A percentile compares a stretch with the other conserved stretches of the same genome.
Conservation (phyloP, 441 rosid genomes). For the Pelargonium citronellum region DNA sequence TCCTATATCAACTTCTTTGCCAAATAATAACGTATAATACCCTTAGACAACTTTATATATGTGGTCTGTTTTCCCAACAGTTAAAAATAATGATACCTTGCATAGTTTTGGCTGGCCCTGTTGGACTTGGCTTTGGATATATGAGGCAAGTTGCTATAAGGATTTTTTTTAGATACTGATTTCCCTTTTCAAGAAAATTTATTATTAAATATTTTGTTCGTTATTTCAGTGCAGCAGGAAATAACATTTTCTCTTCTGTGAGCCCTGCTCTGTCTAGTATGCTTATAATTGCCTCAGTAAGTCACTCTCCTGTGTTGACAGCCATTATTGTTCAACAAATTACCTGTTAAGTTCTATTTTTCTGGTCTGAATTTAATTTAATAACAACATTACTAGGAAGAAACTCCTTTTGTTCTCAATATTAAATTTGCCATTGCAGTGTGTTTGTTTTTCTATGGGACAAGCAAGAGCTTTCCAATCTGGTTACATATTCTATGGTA, state of each 20-base stretch:
- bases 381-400: not conserved
- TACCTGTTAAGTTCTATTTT: not conserved
- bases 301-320: not conserved
- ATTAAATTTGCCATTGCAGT: not conserved
- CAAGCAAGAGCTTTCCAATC: not conserved
- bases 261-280: constrained; percentile 11
- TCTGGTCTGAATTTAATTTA: not conserved
- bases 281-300: constrained; percentile 5
- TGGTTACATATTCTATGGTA: not conserved
- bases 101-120: constrained; percentile 10
- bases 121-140: constrained; percentile 10
- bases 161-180: not conserved
- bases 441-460: not conserved
- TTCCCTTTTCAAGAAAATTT: not conserved
- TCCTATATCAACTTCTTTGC: not conserved
- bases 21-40: not conserved
- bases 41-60: not conserved
- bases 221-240: constrained; percentile 6
- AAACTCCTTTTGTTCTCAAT: not conserved
- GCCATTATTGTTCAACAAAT: not conserved
- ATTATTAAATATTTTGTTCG: not conserved
- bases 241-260: not conserved
- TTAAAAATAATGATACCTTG: constrained; percentile 8
- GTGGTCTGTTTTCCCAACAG: constrained; percentile 5
- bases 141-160: not conserved